Evolutionary conservation across 73 alveolate species (phyloP), one percentile per base, ranked within the genome.

Genomic region (Paramecium tetraurelia): DNA sequence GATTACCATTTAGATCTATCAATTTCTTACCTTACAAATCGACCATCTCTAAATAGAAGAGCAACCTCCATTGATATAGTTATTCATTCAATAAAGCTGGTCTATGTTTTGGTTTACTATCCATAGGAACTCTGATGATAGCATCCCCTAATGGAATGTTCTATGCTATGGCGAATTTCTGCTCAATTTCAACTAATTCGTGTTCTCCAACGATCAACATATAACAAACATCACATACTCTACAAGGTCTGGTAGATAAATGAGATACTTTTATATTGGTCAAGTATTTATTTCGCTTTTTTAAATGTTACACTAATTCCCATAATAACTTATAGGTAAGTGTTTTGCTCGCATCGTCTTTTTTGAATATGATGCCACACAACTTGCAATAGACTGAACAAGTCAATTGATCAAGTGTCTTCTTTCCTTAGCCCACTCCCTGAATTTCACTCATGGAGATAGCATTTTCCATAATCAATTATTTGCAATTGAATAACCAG

Each of bases 181-280:
- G 93, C 93, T 98, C 99, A 77, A 96, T 96, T 87, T 98, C 99
- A 63, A 98, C 97, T 59, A 98, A 93, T 93, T 98, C 99, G 93
- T 97, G 99, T 89, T 98, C 99, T 14, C 99, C 98, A 33, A 97
- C 99, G 36, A 98, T 96, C 24, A 98, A 96, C 95, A 95, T 96
- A 92, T 98, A 98, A 70, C 99, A 98, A 29, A 97, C 93, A 92
- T 98, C 98, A 70, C 99, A 98, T n/a, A 98, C 99, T 77, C 97
- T 93, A 63, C 94, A 89, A 22, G 94, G 94, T 89, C 94, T 89
- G 8, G 94, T 89, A 41, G 94, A 89, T 31, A 77, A 46, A 89
- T 89, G 94, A 27, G 94, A 89, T 40, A 89, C 92, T 69, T 89
- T 89, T 8, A 89, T 89, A 71, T 89, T 71, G 8, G 80, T 89